A percentile compares a stretch with the other conserved stretches of the same genome.
These are phyloP conservation scores for Seiridium unicorne DNA, from an alignment of 2,329 filamentous ascomycete genomes.

Conservation along the genomic window DNA sequence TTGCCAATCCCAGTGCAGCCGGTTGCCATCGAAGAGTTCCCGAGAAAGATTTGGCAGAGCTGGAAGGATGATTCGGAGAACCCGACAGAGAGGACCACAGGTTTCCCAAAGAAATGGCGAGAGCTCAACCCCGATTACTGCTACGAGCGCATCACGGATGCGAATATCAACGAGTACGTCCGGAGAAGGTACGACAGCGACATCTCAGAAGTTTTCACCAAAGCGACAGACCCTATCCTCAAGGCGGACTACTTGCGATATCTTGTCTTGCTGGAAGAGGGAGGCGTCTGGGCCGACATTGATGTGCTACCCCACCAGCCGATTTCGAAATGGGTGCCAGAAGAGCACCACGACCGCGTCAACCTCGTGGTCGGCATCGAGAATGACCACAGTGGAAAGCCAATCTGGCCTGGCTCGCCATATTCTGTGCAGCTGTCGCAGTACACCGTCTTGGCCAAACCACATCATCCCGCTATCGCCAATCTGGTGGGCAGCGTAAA, in stretches of 20 bases:
- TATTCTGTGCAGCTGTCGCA: constrained; percentile 76
- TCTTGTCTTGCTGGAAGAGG: constrained; percentile 62
- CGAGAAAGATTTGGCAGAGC: constrained; percentile 29
- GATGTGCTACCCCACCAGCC: constrained; percentile 66
- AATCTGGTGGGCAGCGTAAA: constrained; percentile 48
- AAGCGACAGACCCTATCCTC: constrained; percentile 29
- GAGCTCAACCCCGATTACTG: neutral
- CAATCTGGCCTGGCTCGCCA: constrained; percentile 51
- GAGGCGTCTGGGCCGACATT: constrained; percentile 70
- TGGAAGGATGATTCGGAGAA: constrained; percentile 27
- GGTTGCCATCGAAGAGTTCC: constrained; percentile 8
- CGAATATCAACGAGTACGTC: neutral
- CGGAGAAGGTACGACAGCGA: neutral
- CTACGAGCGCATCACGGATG: neutral
- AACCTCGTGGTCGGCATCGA: constrained; percentile 63
- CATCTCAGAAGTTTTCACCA: neutral
- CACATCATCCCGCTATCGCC: constrained; percentile 65
- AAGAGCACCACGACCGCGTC: constrained; percentile 11
- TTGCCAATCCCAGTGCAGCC: no score
- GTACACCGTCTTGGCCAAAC: constrained; percentile 73
- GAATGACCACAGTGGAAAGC: constrained; percentile 49
- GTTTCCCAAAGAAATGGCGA: constrained; percentile 24
- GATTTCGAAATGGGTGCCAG: constrained; percentile 65
- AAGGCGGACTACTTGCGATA: constrained; percentile 62
- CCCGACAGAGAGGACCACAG: constrained; percentile 23